A percentile compares a stretch with the other conserved stretches of the same genome.
Conservation (phyloP, 257 asterid species). For the Galeopsis tetrahit region DNA sequence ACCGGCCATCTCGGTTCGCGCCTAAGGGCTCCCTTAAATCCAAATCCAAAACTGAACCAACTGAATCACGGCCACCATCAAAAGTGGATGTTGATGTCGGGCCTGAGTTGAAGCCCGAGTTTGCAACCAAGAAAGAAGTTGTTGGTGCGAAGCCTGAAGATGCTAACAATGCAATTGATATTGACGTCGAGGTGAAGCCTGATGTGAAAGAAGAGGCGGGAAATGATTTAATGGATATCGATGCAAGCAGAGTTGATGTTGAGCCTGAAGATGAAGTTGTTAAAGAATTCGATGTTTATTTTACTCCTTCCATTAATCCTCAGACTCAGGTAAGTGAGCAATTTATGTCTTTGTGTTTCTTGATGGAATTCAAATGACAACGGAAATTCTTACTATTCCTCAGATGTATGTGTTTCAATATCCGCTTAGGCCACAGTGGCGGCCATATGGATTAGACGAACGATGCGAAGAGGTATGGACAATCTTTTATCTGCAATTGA, state of each 20-base stretch:
- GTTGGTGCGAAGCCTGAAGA: slow-evolving; percentile 34
- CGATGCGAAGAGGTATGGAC: slow-evolving; percentile 66
- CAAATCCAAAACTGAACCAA: slow-evolving; percentile 46
- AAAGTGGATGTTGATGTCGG: neutral
- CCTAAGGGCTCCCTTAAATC: slow-evolving; percentile 66
- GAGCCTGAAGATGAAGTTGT: slow-evolving; percentile 58
- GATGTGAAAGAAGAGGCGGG: slow-evolving; percentile 38
- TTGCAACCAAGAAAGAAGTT: slow-evolving; percentile 46
- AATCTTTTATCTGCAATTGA: slow-evolving; percentile 6
- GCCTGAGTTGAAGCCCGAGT: neutral
- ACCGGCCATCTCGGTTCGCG: slow-evolving; percentile 56
- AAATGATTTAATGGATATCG: slow-evolving; percentile 48
- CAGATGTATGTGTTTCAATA: slow-evolving; percentile 79
- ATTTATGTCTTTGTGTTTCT: neutral
- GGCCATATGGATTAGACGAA: slow-evolving; percentile 83
- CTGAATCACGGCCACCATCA: slow-evolving; percentile 30
- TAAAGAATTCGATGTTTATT: slow-evolving; percentile 78
- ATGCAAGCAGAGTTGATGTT: slow-evolving; percentile 29
- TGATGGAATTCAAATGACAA: slow-evolving; percentile 2
- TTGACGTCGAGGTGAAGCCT: slow-evolving; percentile 52
- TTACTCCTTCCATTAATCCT: slow-evolving; percentile 55
- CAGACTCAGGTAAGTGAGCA: slow-evolving; percentile 44
- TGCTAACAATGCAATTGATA: slow-evolving; percentile 31
- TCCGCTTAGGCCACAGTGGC: slow-evolving; percentile 81
- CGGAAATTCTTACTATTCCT: slow-evolving; percentile 12